These are phyloP conservation scores for Sarocladium kiliense DNA, from an alignment of 2,329 filamentous ascomycete genomes.

Conservation along the genomic window DNA sequence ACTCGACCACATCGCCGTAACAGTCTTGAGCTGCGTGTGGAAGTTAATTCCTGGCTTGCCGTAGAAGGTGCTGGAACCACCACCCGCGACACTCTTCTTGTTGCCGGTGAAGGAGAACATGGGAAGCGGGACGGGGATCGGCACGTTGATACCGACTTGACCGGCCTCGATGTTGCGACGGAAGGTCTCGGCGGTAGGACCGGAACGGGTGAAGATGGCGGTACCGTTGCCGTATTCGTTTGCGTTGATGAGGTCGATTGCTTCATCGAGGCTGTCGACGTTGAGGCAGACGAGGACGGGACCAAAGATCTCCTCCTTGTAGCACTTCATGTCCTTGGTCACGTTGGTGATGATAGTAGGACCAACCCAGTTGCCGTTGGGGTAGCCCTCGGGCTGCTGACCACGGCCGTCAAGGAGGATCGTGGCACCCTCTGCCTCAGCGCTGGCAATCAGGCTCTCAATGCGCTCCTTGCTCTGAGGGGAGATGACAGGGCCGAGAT, in stretches of 20 bases:
- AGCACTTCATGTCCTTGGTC: slow-evolving; percentile 76
- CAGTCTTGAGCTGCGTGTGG: slow-evolving; percentile 97
- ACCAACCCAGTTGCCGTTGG: slow-evolving; percentile 79
- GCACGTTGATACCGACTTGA: slow-evolving; percentile 82
- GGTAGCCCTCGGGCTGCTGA: slow-evolving; percentile 70
- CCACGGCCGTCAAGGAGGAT: slow-evolving; percentile 78
- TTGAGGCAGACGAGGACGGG: slow-evolving; percentile 79
- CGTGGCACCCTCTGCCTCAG: slow-evolving; percentile 74
- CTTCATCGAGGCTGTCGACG: slow-evolving; percentile 72
- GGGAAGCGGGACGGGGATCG: slow-evolving; percentile 66
- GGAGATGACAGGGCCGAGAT: slow-evolving; percentile 78
- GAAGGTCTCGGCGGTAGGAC: slow-evolving; percentile 72
- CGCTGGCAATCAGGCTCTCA: slow-evolving; percentile 67
- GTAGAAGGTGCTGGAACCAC: slow-evolving; percentile 91
- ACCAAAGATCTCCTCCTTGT: slow-evolving; percentile 80
- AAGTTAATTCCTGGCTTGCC: slow-evolving; percentile 89
- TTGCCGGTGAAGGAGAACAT: slow-evolving; percentile 71
- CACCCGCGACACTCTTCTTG: slow-evolving; percentile 89
- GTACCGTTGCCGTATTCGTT: slow-evolving; percentile 87
- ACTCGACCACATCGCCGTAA: slow-evolving; percentile 84
- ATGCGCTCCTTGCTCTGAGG: slow-evolving; percentile 75
- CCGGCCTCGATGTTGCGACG: slow-evolving; percentile 77
- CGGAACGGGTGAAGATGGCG: slow-evolving; percentile 77
- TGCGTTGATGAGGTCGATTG: slow-evolving; percentile 74
- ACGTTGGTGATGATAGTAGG: slow-evolving; percentile 82